Evolutionary conservation across 2,329 filamentous ascomycete genomes (phyloP), one percentile per base, ranked within the genome.

Genomic region (Aspergillus brunneoviolaceus): DNA sequence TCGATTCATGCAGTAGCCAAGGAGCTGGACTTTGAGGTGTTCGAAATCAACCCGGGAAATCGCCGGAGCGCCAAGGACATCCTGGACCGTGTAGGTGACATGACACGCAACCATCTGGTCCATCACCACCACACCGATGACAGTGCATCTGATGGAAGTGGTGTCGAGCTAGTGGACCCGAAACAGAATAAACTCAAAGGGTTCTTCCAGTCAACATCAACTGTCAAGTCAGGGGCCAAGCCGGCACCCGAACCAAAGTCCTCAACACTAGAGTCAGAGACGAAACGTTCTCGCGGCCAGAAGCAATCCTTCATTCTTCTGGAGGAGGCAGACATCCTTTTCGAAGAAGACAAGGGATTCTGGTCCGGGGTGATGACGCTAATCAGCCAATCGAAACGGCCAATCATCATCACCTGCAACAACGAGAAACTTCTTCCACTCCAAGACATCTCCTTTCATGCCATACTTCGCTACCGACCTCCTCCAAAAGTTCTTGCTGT

Each of bases 81-180:
- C 51, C 74, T 96, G 35, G 95, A 99, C 69, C 91, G 86, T 67
- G 91, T 99, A 49, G 96, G 95, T 47, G 92, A 99, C 75, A 98
- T 99, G 94, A 95, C 92, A 4, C 88, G 89, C 62, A 98, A 99
- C 69, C 95, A 99, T 75, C 83, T 96, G 1, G 94, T 99, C 21
- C 87, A 87, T 64, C 82, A 82, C 49, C 55, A 73, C 9, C 68
- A 71, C 39, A 62, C 68, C 33, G 72, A 58, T 62, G 74, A 68
- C 51, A 74, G 65, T 10, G n/a, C 50, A 5, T 57, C 67, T 60
- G 60, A 49, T 66, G 19, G 77, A 85, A 50, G 80, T 82, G 7
- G 82, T 45, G 79, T 82, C 55, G 87, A 89, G 57, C 72, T 88
- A 27, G 85, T 86, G 57, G 88, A 85, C 45, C 87, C 86, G 12